Base-by-base conservation (phyloP, 2,329 filamentous ascomycete species). In the Plenodomus tracheiphilus region DNA sequence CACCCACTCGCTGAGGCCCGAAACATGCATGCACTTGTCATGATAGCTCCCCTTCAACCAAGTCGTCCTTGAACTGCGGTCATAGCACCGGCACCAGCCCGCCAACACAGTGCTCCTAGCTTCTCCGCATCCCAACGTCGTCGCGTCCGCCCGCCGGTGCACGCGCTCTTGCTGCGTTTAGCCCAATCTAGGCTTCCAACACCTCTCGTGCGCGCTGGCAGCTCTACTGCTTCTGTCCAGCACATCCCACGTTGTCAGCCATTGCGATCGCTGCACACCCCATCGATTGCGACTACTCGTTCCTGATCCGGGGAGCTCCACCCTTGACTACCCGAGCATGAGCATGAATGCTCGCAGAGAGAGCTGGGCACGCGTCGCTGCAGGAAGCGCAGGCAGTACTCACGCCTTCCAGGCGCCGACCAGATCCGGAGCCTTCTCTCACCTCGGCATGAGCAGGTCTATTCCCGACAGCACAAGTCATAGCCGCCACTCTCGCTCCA, bases 321-420 rank as follows among this genome's bases (percentile, higher is more conserved):
- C n/a, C 16, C n/a, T 30, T 22, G 40, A 41, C 43, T 44, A 49
- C 47, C 35, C 38, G 42, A 46, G 30, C 44, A 35, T 46, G 39
- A 39, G 37, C 32, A 56, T 58, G 43, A 61, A 53, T 18, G 49
- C 53, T 45, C 53, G 53, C 16, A 41, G 53, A 19, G 53, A 54
- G 38, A 59, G 82, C 57, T 81, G 80, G 36, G 85, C 84, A 43
- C 85, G 85, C 73, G 82, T 83, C 60, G 84, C 82, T 20, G 81
- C 85, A 48, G 82, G 81, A 34, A 76, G 75, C 58, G 55, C 59
- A 46, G 62, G 52, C 45, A 65, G 53, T 54, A 61, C 51, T 42
- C 74, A 52, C 59, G 70, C 51, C 54, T 62, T 67, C 51, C 61
- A 68, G 37, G 61, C 59, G 30, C 68, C 68, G 38, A 58, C 68